These are phyloP conservation scores for Tillandsia leiboldiana DNA, from an alignment of 176 grass and related monocot genomes.

Conservation along the genomic window DNA sequence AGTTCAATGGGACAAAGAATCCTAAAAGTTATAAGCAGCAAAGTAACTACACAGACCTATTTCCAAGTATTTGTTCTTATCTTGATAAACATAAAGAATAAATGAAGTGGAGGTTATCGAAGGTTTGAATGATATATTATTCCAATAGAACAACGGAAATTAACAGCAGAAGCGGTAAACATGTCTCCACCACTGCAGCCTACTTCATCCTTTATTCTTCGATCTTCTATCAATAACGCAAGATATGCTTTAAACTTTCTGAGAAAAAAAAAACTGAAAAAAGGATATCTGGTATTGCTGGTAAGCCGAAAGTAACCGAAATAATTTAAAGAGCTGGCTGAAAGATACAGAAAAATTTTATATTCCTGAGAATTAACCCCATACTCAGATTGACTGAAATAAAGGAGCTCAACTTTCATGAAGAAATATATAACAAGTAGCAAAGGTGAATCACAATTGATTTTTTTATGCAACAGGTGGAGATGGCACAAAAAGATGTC, in stretches of 20 bases:
- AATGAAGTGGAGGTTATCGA: slow-evolving; percentile 2
- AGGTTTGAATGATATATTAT: not conserved
- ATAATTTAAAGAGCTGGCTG: not conserved
- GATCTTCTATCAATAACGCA: not conserved
- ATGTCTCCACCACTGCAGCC: not conserved
- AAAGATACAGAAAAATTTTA: not conserved
- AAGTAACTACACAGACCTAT: not conserved
- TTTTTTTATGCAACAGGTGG: not conserved
- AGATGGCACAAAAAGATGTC: not conserved
- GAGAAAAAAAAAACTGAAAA: not conserved
- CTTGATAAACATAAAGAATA: not conserved
- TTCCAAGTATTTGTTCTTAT: not conserved
- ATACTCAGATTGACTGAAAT: not conserved
- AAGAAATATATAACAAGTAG: not conserved
- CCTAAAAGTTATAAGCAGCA: not conserved
- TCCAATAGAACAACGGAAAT: not conserved
- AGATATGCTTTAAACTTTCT: slow-evolving; percentile 1
- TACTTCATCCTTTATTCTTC: slow-evolving; percentile 1
- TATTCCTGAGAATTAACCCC: not conserved
- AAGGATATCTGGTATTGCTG: not conserved
- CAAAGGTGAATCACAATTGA: no score
- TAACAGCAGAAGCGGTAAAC: not conserved
- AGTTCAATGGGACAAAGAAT: no score
- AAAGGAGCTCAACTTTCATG: slow-evolving; percentile 4
- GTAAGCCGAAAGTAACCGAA: slow-evolving; percentile 2